phyloP scores from a whole-genome alignment of 2,329 filamentous ascomycete species.

The Aspergillus sp. region DNA sequence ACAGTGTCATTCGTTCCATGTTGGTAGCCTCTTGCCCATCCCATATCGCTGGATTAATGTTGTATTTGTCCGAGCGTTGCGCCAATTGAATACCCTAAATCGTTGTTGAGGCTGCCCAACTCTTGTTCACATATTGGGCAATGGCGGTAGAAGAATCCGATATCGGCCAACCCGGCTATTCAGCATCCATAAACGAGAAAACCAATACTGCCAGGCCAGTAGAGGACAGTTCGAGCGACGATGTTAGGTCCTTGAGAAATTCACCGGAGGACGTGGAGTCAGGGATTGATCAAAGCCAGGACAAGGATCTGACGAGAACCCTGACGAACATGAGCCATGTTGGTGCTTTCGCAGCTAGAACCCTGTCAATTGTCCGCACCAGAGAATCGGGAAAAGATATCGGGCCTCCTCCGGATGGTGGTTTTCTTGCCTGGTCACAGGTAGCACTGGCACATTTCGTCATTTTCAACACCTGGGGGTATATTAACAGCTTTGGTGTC shows the following conservation, averaged over 20 bases:
- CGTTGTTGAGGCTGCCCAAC: not conserved
- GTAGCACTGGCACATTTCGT: slow-evolving; percentile 53
- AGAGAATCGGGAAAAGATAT: slow-evolving; percentile 36
- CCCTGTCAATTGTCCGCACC: slow-evolving; percentile 38
- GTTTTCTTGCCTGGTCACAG: slow-evolving; percentile 56
- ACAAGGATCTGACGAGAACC: slow-evolving; percentile 21
- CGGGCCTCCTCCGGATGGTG: slow-evolving; percentile 50
- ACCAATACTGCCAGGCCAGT: not conserved
- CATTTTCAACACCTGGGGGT: slow-evolving; percentile 59
- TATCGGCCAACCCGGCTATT: not conserved
- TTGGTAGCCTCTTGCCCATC: not conserved
- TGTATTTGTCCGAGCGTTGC: not conserved
- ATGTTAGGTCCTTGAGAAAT: slow-evolving; percentile 9
- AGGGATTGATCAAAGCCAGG: slow-evolving; percentile 8
- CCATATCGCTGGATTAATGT: not conserved
- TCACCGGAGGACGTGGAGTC: slow-evolving; percentile 20
- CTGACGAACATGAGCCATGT: slow-evolving; percentile 29
- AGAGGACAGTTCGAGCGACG: slow-evolving; percentile 13
- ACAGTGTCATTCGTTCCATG: not conserved
- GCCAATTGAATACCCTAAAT: not conserved
- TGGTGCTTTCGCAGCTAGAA: slow-evolving; percentile 24
- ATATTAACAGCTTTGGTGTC: slow-evolving; percentile 56
- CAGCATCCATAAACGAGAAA: slow-evolving; percentile 3
- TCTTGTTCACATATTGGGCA: not conserved
- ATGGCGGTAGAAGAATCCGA: slow-evolving; percentile 3